Percentiles rank a stretch among this genome's conserved stretches.
phyloP scores from a whole-genome alignment of 495 filamentous ascomycete species.

The Tetracladium setigerum region DNA sequence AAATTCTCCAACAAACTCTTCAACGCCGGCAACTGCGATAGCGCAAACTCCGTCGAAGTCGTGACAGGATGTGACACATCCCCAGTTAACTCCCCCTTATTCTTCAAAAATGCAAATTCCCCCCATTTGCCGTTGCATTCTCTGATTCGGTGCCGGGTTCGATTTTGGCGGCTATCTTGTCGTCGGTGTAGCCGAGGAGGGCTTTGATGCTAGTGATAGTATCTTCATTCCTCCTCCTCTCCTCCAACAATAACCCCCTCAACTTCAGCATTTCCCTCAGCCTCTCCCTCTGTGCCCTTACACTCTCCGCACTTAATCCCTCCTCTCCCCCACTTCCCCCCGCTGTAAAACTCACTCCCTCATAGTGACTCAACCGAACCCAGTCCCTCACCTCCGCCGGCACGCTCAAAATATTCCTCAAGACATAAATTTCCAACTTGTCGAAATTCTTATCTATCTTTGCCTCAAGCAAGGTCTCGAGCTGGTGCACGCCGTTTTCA shows the following conservation, averaged over 20 bases:
- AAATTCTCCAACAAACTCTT: conserved; percentile 57
- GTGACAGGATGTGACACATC: conserved; percentile 46
- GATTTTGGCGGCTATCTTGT: conserved; percentile 14
- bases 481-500: conserved; percentile 81
- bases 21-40: conserved; percentile 74
- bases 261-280: conserved; percentile 76
- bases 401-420: conserved; percentile 83
- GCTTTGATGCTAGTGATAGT: conserved; percentile 58
- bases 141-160: conserved; percentile 5
- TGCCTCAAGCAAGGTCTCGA: conserved; percentile 86
- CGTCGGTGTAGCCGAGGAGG: conserved; percentile 37
- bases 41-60: conserved; percentile 70
- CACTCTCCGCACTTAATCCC: conserved; percentile 52
- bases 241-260: conserved; percentile 63
- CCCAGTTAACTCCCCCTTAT: conserved; percentile 31
- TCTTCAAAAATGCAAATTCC: conserved; percentile 44
- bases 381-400: conserved; percentile 63
- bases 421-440: conserved; percentile 71
- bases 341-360: conserved; percentile 33
- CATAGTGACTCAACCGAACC: conserved; percentile 81
- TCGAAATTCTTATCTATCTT: conserved; percentile 76
- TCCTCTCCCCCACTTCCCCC: conserved; percentile 17
- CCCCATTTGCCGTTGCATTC: conserved; percentile 10
- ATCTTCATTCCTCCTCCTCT: conserved; percentile 67
- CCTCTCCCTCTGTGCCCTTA: conserved; percentile 64